Base-by-base conservation (phyloP, 805 yeast species). In the Saturnispora ahearnii region DNA sequence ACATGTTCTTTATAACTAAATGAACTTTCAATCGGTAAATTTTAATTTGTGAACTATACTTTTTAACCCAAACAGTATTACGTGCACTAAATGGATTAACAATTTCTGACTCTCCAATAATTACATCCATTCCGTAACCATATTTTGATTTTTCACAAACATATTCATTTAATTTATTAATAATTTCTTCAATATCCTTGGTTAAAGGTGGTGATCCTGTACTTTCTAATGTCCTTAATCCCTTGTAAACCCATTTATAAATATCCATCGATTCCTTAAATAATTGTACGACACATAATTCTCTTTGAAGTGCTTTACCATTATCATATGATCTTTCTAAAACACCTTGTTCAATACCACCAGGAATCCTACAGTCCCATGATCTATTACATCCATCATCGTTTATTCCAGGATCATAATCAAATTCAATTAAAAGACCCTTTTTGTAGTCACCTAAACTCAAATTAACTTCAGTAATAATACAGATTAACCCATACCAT, bases 231-330 rank as follows among this genome's bases (percentile, higher is more conserved):
- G 67, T 57, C 31, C 61, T 64, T 74, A 73, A 69, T 0, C 71
- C 71, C 49, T 59, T 66, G 43, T 68, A 65, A 2, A 77, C 62
- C 46, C 74, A 58, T 32, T 66, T 63, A 57, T 76, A 78, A 31
- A 76, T 70, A 40, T 70, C 69, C 50, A 71, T 70, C 44, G 77
- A 75, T 28, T 71, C 68, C 24, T 73, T 73, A 40, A 73, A 71
- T 57, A 73, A 73, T 45, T 70, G 66, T 8, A 77, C 76, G 29
- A 77, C 75, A 22, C 72, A 64, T 36, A 74, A 62, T 55, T 77
- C 82, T 53, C 61, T 57, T 34, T 61, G 59, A 44, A 67, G 54
- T n/a, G 57, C 44, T 15, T 52, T 52, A 21, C 67, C 67, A 40
- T 51, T 58, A 32, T 54, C 57, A 57, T 65, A 68, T 9, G 66